phyloP scores from a whole-genome alignment of 2,329 filamentous ascomycete species.

The Neonectria magnoliae region DNA sequence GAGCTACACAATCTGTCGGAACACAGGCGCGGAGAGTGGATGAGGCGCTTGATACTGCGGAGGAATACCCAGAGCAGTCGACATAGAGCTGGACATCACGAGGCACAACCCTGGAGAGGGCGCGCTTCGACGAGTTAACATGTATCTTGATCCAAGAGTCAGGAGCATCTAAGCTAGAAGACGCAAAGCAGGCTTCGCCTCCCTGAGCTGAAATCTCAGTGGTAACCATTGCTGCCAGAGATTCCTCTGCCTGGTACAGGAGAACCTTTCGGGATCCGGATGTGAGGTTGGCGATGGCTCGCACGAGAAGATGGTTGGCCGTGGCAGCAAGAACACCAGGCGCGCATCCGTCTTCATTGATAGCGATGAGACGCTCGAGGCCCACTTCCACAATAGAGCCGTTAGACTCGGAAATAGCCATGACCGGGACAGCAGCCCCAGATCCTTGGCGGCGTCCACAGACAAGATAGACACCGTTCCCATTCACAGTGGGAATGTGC shows the following conservation, averaged over 20 bases:
- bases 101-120: background rate
- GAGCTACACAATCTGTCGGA: background rate
- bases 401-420: constrained; percentile 13
- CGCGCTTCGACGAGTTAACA: constrained; percentile 11
- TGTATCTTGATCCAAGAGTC: constrained; percentile 8
- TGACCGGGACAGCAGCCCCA: background rate
- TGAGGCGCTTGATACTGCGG: background rate
- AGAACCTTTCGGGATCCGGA: background rate
- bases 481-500: constrained; percentile 3
- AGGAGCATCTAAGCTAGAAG: background rate
- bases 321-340: background rate
- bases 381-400: constrained; percentile 3
- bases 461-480: constrained; percentile 1
- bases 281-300: constrained; percentile 1
- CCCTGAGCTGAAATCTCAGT: background rate
- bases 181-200: constrained; percentile 5
- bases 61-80: constrained; percentile 5
- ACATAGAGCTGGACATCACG: constrained; percentile 9
- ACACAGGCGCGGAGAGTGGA: background rate
- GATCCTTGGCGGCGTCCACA: background rate
- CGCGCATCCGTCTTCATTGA: background rate
- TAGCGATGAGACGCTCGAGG: background rate
- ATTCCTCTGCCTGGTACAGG: constrained; percentile 11
- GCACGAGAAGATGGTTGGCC: background rate
- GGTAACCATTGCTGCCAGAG: background rate